Conservation (phyloP, 768 basidiomycete species). For the Amanita muscaria region DNA sequence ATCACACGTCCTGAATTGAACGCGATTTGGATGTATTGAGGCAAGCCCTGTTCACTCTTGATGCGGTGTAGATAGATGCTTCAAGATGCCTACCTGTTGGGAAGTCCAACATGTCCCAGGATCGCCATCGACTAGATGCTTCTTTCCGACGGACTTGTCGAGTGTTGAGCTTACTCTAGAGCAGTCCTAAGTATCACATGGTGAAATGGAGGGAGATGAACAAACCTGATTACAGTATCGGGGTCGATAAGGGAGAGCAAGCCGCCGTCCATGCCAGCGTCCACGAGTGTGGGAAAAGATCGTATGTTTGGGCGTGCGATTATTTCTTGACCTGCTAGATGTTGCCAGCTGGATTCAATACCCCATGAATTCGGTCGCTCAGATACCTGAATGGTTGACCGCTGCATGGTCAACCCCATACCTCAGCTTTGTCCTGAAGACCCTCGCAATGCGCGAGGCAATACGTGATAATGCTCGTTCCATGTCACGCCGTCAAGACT, state of each 20-base stretch:
- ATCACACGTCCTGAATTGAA: constrained; percentile 48
- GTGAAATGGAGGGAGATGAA: constrained; percentile 8
- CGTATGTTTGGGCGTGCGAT: not conserved
- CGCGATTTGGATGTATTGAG: constrained; percentile 62
- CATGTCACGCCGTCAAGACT: constrained; percentile 17
- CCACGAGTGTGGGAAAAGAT: constrained; percentile 2
- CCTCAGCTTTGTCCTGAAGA: constrained; percentile 22
- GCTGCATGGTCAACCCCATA: constrained; percentile 16
- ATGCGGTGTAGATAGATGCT: too few relatives aligned
- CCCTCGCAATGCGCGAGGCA: constrained; percentile 28
- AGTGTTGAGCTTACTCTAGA: constrained; percentile 72
- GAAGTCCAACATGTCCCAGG: constrained; percentile 85
- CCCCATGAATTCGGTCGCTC: constrained; percentile 8
- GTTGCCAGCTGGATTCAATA: not conserved
- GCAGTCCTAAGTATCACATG: constrained; percentile 4
- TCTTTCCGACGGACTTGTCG: constrained; percentile 66
- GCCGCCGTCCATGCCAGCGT: too few relatives aligned
- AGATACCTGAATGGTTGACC: constrained; percentile 25
- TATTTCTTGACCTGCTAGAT: not conserved
- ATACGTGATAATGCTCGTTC: constrained; percentile 23
- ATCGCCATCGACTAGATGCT: constrained; percentile 56
- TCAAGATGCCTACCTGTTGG: constrained; percentile 43
- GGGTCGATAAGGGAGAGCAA: constrained; percentile 31
- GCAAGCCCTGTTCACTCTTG: constrained; percentile 62
- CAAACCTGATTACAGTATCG: constrained; percentile 46